A percentile compares a stretch with the other conserved stretches of the same genome.
phyloP scores from a whole-genome alignment of 805 yeast species.

The Candida sphagnicola region DNA sequence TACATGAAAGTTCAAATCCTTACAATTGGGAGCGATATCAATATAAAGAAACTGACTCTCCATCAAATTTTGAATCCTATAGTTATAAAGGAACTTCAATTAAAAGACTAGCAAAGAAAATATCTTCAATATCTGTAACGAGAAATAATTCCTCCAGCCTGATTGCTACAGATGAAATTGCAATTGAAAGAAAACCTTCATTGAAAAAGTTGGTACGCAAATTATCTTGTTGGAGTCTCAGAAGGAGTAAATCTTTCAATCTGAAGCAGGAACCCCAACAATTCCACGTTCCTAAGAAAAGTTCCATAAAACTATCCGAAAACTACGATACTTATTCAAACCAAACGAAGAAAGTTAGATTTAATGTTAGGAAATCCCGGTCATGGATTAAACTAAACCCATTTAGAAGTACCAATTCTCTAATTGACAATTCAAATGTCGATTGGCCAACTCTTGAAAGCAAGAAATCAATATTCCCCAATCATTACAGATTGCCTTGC shows the following conservation, averaged over 20 bases:
- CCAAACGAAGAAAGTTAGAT: background rate
- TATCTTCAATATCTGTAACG: background rate
- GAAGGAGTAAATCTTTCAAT: too few species aligned
- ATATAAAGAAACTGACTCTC: too few species aligned
- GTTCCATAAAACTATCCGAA: background rate
- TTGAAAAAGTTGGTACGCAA: slow-evolving; percentile 2
- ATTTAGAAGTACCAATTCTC: background rate
- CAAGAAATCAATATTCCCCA: too few species aligned
- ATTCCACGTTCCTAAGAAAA: background rate
- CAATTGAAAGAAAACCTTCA: slow-evolving; percentile 1
- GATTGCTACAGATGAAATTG: too few species aligned
- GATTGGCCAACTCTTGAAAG: too few species aligned
- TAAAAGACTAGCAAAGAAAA: background rate
- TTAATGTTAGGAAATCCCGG: background rate
- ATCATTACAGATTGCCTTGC: too few species aligned
- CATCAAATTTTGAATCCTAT: background rate
- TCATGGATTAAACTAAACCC: background rate
- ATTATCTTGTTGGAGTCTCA: slow-evolving; percentile 3
- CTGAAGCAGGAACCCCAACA: too few species aligned
- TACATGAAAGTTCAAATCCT: background rate
- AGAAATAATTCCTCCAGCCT: too few species aligned
- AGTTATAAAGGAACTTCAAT: background rate
- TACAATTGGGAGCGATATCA: background rate
- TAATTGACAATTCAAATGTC: background rate
- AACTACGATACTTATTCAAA: background rate